Conservation (phyloP, 805 yeast genomes). For the Schwanniomyces vanrijiae region DNA sequence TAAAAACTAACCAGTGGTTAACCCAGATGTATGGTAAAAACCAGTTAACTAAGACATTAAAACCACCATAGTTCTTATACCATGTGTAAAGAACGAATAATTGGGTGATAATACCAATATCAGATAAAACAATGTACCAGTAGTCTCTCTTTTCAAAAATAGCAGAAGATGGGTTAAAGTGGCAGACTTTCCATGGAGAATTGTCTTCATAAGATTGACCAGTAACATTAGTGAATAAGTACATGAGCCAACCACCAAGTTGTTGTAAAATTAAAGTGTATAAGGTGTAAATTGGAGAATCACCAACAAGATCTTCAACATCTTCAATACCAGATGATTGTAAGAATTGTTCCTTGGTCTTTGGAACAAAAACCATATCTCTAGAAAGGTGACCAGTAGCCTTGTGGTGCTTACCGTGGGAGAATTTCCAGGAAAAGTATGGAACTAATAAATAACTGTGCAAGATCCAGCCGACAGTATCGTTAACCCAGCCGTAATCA, state of each 20-base stretch:
- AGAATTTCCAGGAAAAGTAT: slow-evolving; percentile 81
- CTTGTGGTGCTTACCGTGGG: slow-evolving; percentile 88
- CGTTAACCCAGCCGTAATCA: slow-evolving; percentile 70
- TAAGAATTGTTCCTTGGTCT: slow-evolving; percentile 58
- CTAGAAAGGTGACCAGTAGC: slow-evolving; percentile 81
- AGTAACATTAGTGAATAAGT: slow-evolving; percentile 68
- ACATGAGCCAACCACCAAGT: slow-evolving; percentile 71
- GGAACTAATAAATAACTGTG: slow-evolving; percentile 82
- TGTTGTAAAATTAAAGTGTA: slow-evolving; percentile 62
- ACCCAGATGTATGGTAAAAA: slow-evolving; percentile 74
- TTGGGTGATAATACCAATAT: slow-evolving; percentile 65
- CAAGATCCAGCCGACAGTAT: slow-evolving; percentile 78
- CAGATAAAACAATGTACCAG: slow-evolving; percentile 70
- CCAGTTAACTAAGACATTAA: slow-evolving; percentile 67
- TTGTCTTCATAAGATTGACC: slow-evolving; percentile 62
- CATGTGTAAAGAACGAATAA: slow-evolving; percentile 55
- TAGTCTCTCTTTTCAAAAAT: slow-evolving; percentile 72
- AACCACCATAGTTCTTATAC: slow-evolving; percentile 61
- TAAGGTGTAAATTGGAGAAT: slow-evolving; percentile 70
- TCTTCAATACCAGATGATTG: slow-evolving; percentile 31
- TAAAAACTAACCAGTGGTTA: slow-evolving; percentile 88
- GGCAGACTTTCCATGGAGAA: slow-evolving; percentile 53
- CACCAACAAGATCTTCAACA: slow-evolving; percentile 62
- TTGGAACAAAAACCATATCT: slow-evolving; percentile 85
- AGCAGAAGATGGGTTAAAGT: slow-evolving; percentile 73